Base-by-base conservation (phyloP, 257 asterid genomes). In the Nicotiana benthamiana region DNA sequence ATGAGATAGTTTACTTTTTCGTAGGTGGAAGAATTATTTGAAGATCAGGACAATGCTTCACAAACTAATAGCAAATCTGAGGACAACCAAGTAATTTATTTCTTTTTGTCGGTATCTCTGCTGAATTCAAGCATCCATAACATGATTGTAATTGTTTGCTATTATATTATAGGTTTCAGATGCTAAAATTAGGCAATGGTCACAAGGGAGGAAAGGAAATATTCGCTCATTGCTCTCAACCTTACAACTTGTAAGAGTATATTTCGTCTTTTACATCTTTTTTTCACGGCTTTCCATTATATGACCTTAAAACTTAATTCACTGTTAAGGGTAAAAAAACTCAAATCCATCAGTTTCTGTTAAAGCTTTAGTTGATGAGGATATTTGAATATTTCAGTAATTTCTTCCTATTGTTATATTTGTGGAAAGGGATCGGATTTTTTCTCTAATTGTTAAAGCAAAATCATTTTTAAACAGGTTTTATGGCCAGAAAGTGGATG, bases 201-300 rank as follows among this genome's bases (percentile, higher is more conserved):
- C 97, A 67, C 83, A 83, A 12, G 99, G 98, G 79, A 93, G 94
- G 92, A 92, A 93, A 86, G 98, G 98, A 82, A 95, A 95, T 86
- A 95, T 95, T 51, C 97, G 97, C 32, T 93, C 99, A 6, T 83
- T 95, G 82, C 90, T 95, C 5, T 95, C 99, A 51, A 95, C 99
- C 30, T 83, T 95, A 84, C 99, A 95, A 87, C 86, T 83, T 63
- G 99, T 93, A 90, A 88, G 93, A 80, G 54, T 34, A 18, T 54
- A 18, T 54, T 66, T 11, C 80, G 59, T 54, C 61, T 53, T 56
- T 81, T 76, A 7, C 6, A 40, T 40, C 12, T 40, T 40, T 40
- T 40, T 40, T 40, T 40, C 3, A 0, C 9, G 12, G 48, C 48
- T 40, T 40, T 40, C 48, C 12, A 1, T 3, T 8, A 40, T 40